Evolutionary conservation across 2,329 filamentous ascomycete species (phyloP).

Genomic region (Venturia aucupariae): DNA sequence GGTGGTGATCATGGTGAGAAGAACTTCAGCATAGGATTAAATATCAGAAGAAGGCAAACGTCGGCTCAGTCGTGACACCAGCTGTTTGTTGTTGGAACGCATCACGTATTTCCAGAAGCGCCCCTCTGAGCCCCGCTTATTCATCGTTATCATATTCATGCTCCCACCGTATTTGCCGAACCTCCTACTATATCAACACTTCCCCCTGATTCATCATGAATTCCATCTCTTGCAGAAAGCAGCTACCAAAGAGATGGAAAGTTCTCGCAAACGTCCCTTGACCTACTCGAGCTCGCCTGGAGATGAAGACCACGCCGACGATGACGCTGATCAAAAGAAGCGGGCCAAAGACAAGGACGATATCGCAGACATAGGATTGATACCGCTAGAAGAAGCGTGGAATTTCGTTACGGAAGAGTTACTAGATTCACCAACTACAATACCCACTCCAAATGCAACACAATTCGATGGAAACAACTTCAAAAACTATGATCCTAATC

Average conservation of each 20-base stretch:
- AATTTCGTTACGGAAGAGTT: slow-evolving; percentile 10
- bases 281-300: background rate
- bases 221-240: background rate
- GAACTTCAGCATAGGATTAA: too few species aligned
- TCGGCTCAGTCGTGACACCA: background rate
- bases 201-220: background rate
- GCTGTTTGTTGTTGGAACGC: background rate
- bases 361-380: background rate
- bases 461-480: slow-evolving; percentile 12
- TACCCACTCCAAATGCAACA: background rate
- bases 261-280: slow-evolving; percentile 3
- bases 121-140: background rate
- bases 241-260: background rate
- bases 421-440: background rate
- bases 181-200: background rate
- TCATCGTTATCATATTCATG: background rate
- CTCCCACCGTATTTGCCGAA: background rate
- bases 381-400: slow-evolving; percentile 13
- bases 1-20: slow-evolving; percentile 1
- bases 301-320: slow-evolving; percentile 1
- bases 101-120: background rate
- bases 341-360: background rate
- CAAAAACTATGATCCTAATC: background rate
- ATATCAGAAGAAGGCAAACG: background rate
- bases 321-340: background rate